A percentile compares a stretch with the other conserved stretches of the same genome.
Conservation (phyloP, 2,329 filamentous ascomycete species). For the Didymella sp. region DNA sequence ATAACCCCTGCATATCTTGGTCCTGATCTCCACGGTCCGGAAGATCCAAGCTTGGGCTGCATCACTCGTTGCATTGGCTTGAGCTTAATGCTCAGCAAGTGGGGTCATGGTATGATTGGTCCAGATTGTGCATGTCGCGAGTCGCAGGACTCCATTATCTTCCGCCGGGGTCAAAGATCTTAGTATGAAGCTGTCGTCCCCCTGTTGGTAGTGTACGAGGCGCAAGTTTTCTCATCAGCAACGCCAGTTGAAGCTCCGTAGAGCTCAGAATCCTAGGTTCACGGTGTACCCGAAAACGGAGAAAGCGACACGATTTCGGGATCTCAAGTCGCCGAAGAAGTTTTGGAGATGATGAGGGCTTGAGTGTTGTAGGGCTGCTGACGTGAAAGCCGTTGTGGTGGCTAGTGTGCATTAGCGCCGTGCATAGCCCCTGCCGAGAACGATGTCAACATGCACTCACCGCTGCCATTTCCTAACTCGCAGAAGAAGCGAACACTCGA, state of each 20-base stretch:
- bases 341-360: slow-evolving; percentile 15
- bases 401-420: slow-evolving; percentile 21
- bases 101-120: neutral
- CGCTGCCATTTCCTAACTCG: slow-evolving; percentile 10
- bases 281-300: slow-evolving; percentile 10
- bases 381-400: slow-evolving; percentile 16
- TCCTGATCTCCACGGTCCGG: slow-evolving; percentile 26
- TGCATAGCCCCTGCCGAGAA: slow-evolving; percentile 20
- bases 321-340: slow-evolving; percentile 27
- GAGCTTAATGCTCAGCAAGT: slow-evolving; percentile 17
- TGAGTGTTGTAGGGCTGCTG: slow-evolving; percentile 10
- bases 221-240: slow-evolving; percentile 12
- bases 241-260: slow-evolving; percentile 21
- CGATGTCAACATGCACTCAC: slow-evolving; percentile 17
- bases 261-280: neutral
- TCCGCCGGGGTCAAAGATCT: neutral
- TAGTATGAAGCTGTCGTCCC: slow-evolving; percentile 5
- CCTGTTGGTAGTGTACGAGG: slow-evolving; percentile 1
- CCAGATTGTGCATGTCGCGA: neutral
- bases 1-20: slow-evolving; percentile 15
- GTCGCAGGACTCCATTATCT: neutral
- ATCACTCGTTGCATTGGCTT: slow-evolving; percentile 9
- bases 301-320: slow-evolving; percentile 25
- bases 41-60: slow-evolving; percentile 24
- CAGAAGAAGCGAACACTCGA: neutral